phyloP scores from a whole-genome alignment of 805 yeast genomes.

The Cyberlindnera euphorbiae region DNA sequence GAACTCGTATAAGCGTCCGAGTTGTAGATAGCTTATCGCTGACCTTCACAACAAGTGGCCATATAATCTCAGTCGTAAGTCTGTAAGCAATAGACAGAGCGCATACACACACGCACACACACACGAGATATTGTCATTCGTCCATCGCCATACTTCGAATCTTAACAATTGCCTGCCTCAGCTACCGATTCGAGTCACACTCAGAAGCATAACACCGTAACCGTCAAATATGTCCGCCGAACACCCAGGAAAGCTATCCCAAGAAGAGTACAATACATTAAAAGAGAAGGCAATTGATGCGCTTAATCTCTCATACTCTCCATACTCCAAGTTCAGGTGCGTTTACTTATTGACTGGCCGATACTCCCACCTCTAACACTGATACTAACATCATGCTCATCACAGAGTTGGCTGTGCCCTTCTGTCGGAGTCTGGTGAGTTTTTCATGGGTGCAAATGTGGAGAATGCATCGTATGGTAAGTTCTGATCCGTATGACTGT shows the following conservation, averaged over 20 bases:
- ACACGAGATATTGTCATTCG: neutral
- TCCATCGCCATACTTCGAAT: neutral
- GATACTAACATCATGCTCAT: too few species aligned
- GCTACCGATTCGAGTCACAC: too few species aligned
- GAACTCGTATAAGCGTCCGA: too few species aligned
- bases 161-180: neutral
- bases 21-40: too few species aligned
- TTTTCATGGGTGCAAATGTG: conserved; percentile 74
- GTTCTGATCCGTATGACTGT: conserved; percentile 2
- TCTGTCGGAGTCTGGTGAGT: conserved; percentile 44
- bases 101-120: too few species aligned
- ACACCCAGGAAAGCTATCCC: conserved; percentile 10
- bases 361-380: too few species aligned
- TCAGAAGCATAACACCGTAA: neutral
- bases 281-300: conserved; percentile 31
- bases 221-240: neutral
- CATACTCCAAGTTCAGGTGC: conserved; percentile 38
- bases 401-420: conserved; percentile 79
- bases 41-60: too few species aligned
- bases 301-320: conserved; percentile 40
- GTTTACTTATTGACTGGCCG: too few species aligned
- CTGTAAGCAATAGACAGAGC: too few species aligned
- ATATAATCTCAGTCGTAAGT: too few species aligned
- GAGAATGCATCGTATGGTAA: conserved; percentile 89
- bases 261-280: conserved; percentile 25